phyloP scores from a whole-genome alignment of 768 basidiomycete genomes.

The Chalciporus chontae region DNA sequence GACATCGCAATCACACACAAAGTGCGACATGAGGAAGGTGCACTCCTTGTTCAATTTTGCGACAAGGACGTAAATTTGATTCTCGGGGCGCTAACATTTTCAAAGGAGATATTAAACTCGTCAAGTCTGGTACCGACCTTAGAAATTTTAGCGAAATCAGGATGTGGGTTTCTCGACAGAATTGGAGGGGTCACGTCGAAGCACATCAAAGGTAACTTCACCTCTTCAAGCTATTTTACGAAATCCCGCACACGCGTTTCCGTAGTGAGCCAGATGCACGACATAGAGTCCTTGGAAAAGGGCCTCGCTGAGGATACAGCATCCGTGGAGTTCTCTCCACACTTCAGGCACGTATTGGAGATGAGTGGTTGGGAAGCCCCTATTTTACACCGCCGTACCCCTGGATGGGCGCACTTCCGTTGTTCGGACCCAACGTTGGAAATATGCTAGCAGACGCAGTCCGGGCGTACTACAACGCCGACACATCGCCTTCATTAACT shows the following conservation, averaged over 20 bases:
- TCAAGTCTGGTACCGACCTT: slow-evolving; percentile 7
- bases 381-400: slow-evolving; percentile 3
- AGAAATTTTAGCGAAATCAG: slow-evolving; percentile 5
- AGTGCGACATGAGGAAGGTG: slow-evolving; percentile 9
- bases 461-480: slow-evolving; percentile 19
- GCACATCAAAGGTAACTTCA: slow-evolving; percentile 1
- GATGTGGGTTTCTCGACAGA: neutral
- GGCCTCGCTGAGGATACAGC: slow-evolving; percentile 6
- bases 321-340: neutral
- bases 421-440: slow-evolving; percentile 3
- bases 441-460: slow-evolving; percentile 13
- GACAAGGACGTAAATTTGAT: slow-evolving; percentile 5
- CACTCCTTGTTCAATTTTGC: neutral
- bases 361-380: neutral
- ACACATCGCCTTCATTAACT: slow-evolving; percentile 10
- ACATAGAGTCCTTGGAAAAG: slow-evolving; percentile 4
- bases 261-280: slow-evolving; percentile 2
- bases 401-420: slow-evolving; percentile 4
- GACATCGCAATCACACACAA: slow-evolving; percentile 12
- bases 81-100: slow-evolving; percentile 6
- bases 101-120: slow-evolving; percentile 5
- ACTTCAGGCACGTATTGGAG: neutral
- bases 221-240: neutral
- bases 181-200: neutral
- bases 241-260: neutral